phyloP scores from a whole-genome alignment of 768 basidiomycete genomes.

The Boletus sp. region DNA sequence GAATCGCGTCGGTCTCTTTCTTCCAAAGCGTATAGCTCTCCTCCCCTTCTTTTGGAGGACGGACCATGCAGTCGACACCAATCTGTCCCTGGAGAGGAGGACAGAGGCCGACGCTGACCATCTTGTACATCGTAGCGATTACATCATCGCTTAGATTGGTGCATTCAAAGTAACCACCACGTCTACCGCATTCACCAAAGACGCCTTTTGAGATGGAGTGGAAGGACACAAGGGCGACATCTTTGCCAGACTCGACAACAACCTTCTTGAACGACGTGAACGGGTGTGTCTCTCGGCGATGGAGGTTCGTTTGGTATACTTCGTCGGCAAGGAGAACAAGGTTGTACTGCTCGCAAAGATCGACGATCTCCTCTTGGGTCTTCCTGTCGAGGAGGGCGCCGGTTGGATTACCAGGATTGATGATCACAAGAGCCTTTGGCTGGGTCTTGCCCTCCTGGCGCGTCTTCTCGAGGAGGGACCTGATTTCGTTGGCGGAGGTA shows the following conservation, averaged over 20 bases:
- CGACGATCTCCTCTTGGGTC: slow-evolving; percentile 74
- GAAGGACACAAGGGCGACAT: slow-evolving; percentile 86
- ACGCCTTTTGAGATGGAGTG: slow-evolving; percentile 98
- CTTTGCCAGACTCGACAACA: slow-evolving; percentile 56
- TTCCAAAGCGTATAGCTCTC: slow-evolving; percentile 78
- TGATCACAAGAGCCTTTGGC: slow-evolving; percentile 88
- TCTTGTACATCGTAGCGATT: slow-evolving; percentile 90
- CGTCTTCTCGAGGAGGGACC: slow-evolving; percentile 63
- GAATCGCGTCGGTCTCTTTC: slow-evolving; percentile 78
- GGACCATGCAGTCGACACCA: slow-evolving; percentile 91
- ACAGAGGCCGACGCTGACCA: slow-evolving; percentile 88
- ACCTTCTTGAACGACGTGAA: slow-evolving; percentile 96
- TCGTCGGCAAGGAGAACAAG: slow-evolving; percentile 95
- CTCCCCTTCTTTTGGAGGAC: slow-evolving; percentile 76
- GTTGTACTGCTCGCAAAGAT: slow-evolving; percentile 77
- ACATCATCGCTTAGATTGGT: slow-evolving; percentile 76
- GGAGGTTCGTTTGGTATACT: slow-evolving; percentile 96
- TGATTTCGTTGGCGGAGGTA: slow-evolving; percentile 66
- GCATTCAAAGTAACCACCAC: slow-evolving; percentile 95
- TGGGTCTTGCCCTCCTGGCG: slow-evolving; percentile 50
- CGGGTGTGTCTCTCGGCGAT: slow-evolving; percentile 57
- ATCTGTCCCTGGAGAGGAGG: slow-evolving; percentile 90
- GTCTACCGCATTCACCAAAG: slow-evolving; percentile 92
- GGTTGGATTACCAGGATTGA: slow-evolving; percentile 99
- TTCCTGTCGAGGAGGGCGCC: slow-evolving; percentile 73